Conservation (phyloP, 2,329 filamentous ascomycete species). For the Celoporthe dispersa region DNA sequence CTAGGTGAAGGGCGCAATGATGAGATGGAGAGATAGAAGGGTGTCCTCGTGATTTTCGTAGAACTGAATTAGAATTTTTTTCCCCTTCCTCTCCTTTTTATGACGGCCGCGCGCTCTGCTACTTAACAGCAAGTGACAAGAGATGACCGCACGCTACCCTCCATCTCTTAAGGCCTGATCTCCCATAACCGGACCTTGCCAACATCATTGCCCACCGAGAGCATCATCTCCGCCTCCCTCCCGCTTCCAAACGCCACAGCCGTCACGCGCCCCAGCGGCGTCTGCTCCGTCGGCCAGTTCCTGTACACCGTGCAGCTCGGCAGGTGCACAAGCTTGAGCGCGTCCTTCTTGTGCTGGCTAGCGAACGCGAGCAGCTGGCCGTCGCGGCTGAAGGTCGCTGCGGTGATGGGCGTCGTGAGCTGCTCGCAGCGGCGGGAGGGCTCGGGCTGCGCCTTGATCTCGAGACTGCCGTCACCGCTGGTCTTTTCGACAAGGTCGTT, state of each 20-base stretch:
- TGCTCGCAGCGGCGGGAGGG: slow-evolving; percentile 80
- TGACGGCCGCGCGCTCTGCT: background rate
- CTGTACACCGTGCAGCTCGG: slow-evolving; percentile 92
- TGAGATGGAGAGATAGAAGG: background rate
- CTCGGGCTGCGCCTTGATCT: slow-evolving; percentile 69
- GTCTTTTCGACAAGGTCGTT: slow-evolving; percentile 58
- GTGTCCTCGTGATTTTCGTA: background rate
- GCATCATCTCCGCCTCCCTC: slow-evolving; percentile 57
- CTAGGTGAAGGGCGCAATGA: background rate
- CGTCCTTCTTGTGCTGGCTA: slow-evolving; percentile 86
- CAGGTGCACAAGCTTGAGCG: slow-evolving; percentile 83
- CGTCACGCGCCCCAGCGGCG: slow-evolving; percentile 83
- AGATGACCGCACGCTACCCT: background rate
- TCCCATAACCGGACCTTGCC: slow-evolving; percentile 93
- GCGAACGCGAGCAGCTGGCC: slow-evolving; percentile 88
- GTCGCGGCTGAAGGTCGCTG: slow-evolving; percentile 82
- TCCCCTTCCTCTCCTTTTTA: background rate
- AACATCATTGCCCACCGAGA: slow-evolving; percentile 86
- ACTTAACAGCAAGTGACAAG: background rate
- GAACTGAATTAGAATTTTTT: background rate
- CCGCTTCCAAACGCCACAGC: slow-evolving; percentile 69
- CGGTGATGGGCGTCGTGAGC: slow-evolving; percentile 82
- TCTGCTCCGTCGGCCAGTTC: slow-evolving; percentile 95
- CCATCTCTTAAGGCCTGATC: slow-evolving; percentile 63
- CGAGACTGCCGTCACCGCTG: slow-evolving; percentile 40